These are phyloP conservation scores for Eucalyptus curtisii DNA, from an alignment of 345 rosid genomes.

Conservation along the genomic window DNA sequence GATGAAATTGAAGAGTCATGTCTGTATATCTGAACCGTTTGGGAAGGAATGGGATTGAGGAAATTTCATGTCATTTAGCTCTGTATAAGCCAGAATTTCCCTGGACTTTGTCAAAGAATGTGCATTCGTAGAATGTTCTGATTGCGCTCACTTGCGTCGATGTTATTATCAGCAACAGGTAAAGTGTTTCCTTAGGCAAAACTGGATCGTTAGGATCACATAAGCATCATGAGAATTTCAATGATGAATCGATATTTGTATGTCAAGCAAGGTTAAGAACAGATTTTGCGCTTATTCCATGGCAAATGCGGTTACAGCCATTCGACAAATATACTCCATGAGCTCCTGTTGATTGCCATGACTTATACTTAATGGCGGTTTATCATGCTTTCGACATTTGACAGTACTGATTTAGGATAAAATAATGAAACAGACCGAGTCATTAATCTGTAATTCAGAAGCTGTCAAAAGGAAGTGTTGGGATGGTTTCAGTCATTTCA, in stretches of 20 bases:
- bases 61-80: background rate
- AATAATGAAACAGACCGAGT: background rate
- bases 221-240: background rate
- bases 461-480: background rate
- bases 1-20: background rate
- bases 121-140: background rate
- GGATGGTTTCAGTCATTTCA: background rate
- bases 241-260: background rate
- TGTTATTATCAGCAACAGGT: background rate
- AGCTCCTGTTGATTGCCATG: background rate
- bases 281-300: background rate
- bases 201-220: background rate
- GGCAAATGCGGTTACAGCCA: background rate
- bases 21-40: background rate
- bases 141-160: background rate
- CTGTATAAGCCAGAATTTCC: background rate
- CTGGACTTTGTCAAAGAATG: background rate
- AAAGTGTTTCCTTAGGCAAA: background rate
- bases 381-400: background rate
- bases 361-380: background rate
- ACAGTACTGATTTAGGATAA: background rate
- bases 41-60: background rate
- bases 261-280: background rate
- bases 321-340: background rate
- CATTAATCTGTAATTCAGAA: background rate